phyloP scores from a whole-genome alignment of 495 filamentous ascomycete genomes.

The Immersiella caudata region DNA sequence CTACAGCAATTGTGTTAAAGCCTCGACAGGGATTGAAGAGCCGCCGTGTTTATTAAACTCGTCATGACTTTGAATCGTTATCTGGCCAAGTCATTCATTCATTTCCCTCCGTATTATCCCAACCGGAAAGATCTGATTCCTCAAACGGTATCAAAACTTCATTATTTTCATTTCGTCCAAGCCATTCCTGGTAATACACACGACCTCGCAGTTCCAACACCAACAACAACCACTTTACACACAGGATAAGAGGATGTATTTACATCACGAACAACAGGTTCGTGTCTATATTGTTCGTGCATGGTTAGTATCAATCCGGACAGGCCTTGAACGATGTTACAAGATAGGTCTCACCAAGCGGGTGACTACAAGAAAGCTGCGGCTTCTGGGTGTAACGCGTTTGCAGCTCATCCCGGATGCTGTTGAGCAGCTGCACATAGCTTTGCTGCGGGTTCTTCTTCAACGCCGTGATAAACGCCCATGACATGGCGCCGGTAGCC shows the following conservation, averaged over 20 bases:
- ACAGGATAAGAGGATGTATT: conserved; percentile 16
- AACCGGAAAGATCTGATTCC: not conserved
- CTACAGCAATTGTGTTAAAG: no score
- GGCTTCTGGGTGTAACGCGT: conserved; percentile 94
- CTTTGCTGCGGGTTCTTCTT: conserved; percentile 98
- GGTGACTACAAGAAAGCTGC: conserved; percentile 95
- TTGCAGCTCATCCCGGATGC: conserved; percentile 87
- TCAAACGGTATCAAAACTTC: not conserved
- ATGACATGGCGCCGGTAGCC: conserved; percentile 97
- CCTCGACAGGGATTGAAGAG: not conserved
- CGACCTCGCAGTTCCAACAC: not conserved
- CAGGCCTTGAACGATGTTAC: conserved; percentile 35
- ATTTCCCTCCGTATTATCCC: not conserved
- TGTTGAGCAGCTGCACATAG: conserved; percentile 94
- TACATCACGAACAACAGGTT: conserved; percentile 57
- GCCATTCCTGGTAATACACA: not conserved
- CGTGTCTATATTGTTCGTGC: conserved; percentile 44
- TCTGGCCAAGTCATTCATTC: not conserved
- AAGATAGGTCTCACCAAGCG: conserved; percentile 66
- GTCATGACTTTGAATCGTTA: not conserved
- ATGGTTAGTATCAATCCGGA: conserved; percentile 29
- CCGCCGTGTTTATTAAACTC: not conserved
- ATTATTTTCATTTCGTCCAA: not conserved
- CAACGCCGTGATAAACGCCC: conserved; percentile 90
- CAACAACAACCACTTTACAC: not conserved